Conservation (phyloP, 2,329 filamentous ascomycete species). For the Dothideomycetes sp. region DNA sequence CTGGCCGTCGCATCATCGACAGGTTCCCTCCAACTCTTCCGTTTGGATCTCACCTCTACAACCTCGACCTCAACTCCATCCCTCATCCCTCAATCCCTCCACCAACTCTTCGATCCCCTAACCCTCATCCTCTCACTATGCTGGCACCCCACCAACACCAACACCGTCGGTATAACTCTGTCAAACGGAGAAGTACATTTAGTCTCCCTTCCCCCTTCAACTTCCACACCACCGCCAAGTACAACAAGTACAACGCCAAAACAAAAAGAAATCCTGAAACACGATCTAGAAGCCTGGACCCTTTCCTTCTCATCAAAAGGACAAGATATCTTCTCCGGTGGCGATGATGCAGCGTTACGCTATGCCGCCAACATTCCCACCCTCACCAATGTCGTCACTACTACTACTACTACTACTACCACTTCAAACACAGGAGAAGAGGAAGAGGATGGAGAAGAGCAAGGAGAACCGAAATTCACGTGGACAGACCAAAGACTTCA, state of each 20-base stretch:
- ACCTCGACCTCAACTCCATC: slow-evolving; percentile 18
- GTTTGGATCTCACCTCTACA: slow-evolving; percentile 26
- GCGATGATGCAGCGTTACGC: slow-evolving; percentile 60
- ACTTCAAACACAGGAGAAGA: not conserved
- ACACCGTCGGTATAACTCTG: slow-evolving; percentile 60
- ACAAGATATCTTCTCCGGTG: slow-evolving; percentile 54
- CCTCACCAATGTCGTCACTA: slow-evolving; percentile 24
- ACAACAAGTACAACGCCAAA: too few relatives aligned
- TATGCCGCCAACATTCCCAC: too few relatives aligned
- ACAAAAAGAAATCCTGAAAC: slow-evolving; percentile 24
- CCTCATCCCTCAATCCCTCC: slow-evolving; percentile 33
- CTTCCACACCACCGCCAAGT: not conserved
- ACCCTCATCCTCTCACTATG: slow-evolving; percentile 62
- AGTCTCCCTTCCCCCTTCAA: not conserved
- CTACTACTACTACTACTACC: slow-evolving; percentile 12
- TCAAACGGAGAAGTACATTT: slow-evolving; percentile 53
- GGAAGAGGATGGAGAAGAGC: not conserved
- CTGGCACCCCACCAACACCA: slow-evolving; percentile 54
- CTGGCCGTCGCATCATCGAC: slow-evolving; percentile 73
- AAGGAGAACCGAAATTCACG: not conserved
- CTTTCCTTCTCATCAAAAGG: slow-evolving; percentile 43
- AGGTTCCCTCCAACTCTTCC: slow-evolving; percentile 58
- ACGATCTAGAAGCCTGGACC: slow-evolving; percentile 65
- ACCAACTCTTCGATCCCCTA: slow-evolving; percentile 45
- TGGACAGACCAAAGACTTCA: slow-evolving; percentile 53